These are phyloP conservation scores for Ustilago trichophora DNA, from an alignment of 1,284 basidiomycete species.

Conservation along the genomic window DNA sequence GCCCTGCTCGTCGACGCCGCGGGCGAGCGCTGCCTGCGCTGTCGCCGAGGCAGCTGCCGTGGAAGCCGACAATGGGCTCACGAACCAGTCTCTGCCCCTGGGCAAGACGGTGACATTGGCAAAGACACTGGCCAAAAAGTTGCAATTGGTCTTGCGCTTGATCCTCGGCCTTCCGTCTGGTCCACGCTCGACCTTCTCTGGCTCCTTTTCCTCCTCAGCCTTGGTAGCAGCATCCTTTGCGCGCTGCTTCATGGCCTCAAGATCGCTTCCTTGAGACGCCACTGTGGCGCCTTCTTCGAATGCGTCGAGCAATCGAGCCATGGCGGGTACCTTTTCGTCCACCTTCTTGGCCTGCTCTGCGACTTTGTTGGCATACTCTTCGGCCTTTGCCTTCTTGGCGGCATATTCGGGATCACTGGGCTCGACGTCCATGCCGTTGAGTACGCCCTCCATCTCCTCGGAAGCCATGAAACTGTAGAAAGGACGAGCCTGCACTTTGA, in stretches of 20 bases:
- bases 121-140: slow-evolving; percentile 66
- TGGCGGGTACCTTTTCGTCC: slow-evolving; percentile 58
- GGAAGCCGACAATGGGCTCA: slow-evolving; percentile 51
- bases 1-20: slow-evolving; percentile 31
- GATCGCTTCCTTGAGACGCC: slow-evolving; percentile 46
- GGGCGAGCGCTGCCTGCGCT: slow-evolving; percentile 45
- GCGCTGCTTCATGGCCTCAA: slow-evolving; percentile 59
- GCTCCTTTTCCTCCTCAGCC: slow-evolving; percentile 26
- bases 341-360: slow-evolving; percentile 46
- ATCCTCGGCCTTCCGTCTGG: slow-evolving; percentile 53
- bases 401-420: slow-evolving; percentile 56
- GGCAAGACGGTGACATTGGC: slow-evolving; percentile 63
- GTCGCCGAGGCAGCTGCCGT: slow-evolving; percentile 41
- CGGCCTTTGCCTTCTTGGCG: slow-evolving; percentile 47
- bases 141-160: slow-evolving; percentile 63
- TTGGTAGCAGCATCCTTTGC: slow-evolving; percentile 46
- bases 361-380: slow-evolving; percentile 47
- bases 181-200: slow-evolving; percentile 46
- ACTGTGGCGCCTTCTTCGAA: slow-evolving; percentile 66
- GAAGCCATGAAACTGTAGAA: slow-evolving; percentile 61
- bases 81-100: slow-evolving; percentile 62
- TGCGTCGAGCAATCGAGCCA: slow-evolving; percentile 60
- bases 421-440: slow-evolving; percentile 62
- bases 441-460: slow-evolving; percentile 50
- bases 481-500: slow-evolving; percentile 68